Evolutionary conservation across 192 early-diverging fungal species (phyloP), one percentile per base, ranked within the genome.

Genomic region (Paraglomus brasilianum): DNA sequence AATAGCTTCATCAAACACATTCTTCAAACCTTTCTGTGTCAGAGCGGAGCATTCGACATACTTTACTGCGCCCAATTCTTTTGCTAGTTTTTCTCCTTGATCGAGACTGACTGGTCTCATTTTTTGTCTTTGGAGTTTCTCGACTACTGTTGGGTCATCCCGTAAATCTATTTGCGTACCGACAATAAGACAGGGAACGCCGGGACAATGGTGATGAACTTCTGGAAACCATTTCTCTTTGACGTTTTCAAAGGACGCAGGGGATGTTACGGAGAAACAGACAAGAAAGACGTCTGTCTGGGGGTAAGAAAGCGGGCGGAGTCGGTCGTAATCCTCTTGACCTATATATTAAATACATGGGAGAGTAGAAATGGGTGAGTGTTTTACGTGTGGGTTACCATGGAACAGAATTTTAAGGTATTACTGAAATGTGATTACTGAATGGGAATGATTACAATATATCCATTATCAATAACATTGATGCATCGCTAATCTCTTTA

Each of bases 171-270:
- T 81, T 44, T 86, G 81, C 1, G 95, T 95, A 24, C 95, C 95
- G 30, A 97, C 95, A 81, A 97, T 89, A 74, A 97, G 76, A 75
- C 92, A 96, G 52, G 95, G 92, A 24, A 97, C 94, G 50, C 92
- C 93, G 8, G 95, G 95, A 82, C 93, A 96, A 78, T 96, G 94
- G 73, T 97, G 95, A 64, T 91, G 91, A 45, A 96, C 92, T 82
- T 97, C 95, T 14, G 94, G 94, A 75, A 95, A 87, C 95, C 94
- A 97, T 75, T 97, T 97, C 75, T 95, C 92, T 70, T 91, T 89
- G 9, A 95, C 93, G 83, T 97, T 97, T 74, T 95, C 93, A 76
- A 93, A 97, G 22, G 93, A 95, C 14, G 93, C 92, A 38, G 91
- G 92, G 6, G 91, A 91, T 22, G 90, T 92, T 21, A 95, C 92